These are phyloP conservation scores for Penicillium sp. DNA, from an alignment of 2,329 filamentous ascomycete species.

Conservation along the genomic window DNA sequence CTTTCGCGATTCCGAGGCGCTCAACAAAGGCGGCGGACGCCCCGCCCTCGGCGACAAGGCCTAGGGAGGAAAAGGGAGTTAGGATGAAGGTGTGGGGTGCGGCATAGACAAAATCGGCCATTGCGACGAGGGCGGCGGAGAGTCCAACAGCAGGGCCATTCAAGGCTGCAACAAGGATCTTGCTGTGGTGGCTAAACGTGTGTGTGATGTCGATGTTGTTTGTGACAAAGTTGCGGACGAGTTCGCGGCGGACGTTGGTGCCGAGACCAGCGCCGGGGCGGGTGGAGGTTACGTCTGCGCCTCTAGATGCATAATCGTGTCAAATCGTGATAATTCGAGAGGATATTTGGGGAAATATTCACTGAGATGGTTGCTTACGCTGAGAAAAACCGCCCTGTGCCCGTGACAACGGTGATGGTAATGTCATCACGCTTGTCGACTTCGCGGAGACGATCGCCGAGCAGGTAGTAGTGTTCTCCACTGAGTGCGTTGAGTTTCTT, in stretches of 20 bases:
- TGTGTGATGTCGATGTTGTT: constrained; percentile 90
- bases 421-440: constrained; percentile 80
- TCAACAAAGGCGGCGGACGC: constrained; percentile 78
- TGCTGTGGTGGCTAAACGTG: constrained; percentile 90
- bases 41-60: constrained; percentile 87
- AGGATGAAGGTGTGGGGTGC: constrained; percentile 81
- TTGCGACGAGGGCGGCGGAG: constrained; percentile 78
- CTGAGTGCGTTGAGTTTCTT: constrained; percentile 86
- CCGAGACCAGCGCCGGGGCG: constrained; percentile 47
- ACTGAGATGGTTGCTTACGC: constrained; percentile 61
- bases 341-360: background rate
- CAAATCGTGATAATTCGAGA: too few species aligned
- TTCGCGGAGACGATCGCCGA: constrained; percentile 75
- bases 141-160: constrained; percentile 93
- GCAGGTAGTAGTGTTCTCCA: constrained; percentile 74
- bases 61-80: constrained; percentile 88
- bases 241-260: constrained; percentile 58
- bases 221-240: constrained; percentile 74
- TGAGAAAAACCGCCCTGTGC: constrained; percentile 81
- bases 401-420: constrained; percentile 82
- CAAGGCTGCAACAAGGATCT: constrained; percentile 87
- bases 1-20: constrained; percentile 77
- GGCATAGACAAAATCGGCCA: constrained; percentile 92
- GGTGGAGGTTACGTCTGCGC: constrained; percentile 73
- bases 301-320: constrained; percentile 54